Evolutionary conservation across 208 protist species (phyloP), one percentile per base, ranked within the genome.

Genomic region (Endotrypanum monterogeii): DNA sequence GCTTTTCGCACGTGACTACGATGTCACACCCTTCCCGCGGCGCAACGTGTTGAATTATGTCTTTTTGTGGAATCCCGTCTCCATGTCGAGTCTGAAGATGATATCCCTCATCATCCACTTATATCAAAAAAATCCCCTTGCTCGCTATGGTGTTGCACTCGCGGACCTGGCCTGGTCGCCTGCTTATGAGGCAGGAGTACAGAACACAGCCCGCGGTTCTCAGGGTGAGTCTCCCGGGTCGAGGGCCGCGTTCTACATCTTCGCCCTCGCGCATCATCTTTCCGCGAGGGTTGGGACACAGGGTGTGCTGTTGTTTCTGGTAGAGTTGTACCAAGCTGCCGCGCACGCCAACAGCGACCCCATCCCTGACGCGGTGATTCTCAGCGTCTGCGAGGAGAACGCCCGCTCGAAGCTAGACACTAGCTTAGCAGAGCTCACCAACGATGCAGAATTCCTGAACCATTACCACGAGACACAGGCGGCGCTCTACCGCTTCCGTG

Each of bases 381-480:
- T 58, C 11, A 16, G 76, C 52, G 52, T 83, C 28, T 74, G 73
- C 66, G 28, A 48, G 18, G 30, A 6, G 16, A 52, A 16, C 14
- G 70, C 72, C 1, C 11, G 60, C 28, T 3, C 57, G 51, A 1
- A 56, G 41, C 48, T 79, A 12, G 23, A 55, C 46, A 25, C 65
- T n/a, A 48, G 30, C 8, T 2, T 87, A 35, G 73, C 76, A 46
- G 71, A 87, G 54, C 55, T 89, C 7, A 32, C 77, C 20, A 46
- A 35, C 23, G 69, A 56, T 28, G 62, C 68, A 28, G 62, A 65
- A 25, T 87, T 91, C 62, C 7, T 82, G 3, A 67, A 9, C 25
- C 37, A 65, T 56, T 85, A 88, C 78, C 67, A 89, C 55, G 60
- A 69, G 28, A 83, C 83, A 25, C 85, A 91, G 67, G 69, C 73